phyloP scores from a whole-genome alignment of 2,329 filamentous ascomycete species.

The Orbilia javanica region DNA sequence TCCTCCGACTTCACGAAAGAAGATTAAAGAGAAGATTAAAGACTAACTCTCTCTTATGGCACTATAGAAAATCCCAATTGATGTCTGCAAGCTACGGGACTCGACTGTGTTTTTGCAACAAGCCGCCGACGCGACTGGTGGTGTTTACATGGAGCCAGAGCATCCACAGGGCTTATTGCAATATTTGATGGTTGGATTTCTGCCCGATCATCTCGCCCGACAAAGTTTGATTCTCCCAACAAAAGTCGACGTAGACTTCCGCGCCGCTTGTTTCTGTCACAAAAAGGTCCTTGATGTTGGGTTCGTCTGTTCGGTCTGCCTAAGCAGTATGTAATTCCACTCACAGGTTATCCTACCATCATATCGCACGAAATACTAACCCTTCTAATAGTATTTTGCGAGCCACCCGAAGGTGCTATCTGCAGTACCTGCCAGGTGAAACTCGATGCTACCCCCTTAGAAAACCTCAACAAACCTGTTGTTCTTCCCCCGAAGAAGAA shows the following conservation, averaged over 20 bases:
- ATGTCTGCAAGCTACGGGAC: slow-evolving; percentile 87
- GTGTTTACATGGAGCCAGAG: slow-evolving; percentile 75
- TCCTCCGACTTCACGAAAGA: background rate
- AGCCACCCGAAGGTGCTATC: slow-evolving; percentile 73
- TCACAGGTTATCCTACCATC: background rate
- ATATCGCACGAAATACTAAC: background rate
- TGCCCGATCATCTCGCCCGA: slow-evolving; percentile 77
- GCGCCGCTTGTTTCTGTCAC: slow-evolving; percentile 98
- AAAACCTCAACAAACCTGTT: slow-evolving; percentile 82
- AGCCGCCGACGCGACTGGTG: slow-evolving; percentile 79
- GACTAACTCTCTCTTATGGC: background rate
- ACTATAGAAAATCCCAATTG: slow-evolving; percentile 82
- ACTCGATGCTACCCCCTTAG: slow-evolving; percentile 72
- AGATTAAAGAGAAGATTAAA: too few species aligned
- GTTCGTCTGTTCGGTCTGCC: slow-evolving; percentile 94
- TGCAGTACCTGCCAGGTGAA: slow-evolving; percentile 87
- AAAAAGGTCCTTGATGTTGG: slow-evolving; percentile 89
- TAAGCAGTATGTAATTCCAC: slow-evolving; percentile 75
- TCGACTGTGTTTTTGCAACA: slow-evolving; percentile 94
- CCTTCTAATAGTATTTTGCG: slow-evolving; percentile 75
- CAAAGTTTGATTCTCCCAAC: slow-evolving; percentile 80
- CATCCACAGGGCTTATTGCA: slow-evolving; percentile 81
- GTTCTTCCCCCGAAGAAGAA: slow-evolving; percentile 79
- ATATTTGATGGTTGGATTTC: slow-evolving; percentile 91
- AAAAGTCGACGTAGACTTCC: slow-evolving; percentile 90